Percentiles rank a stretch among this genome's conserved stretches.
Evolutionary conservation across 2,329 filamentous ascomycete species (phyloP).

Genomic region (Arachnomyces sp.): DNA sequence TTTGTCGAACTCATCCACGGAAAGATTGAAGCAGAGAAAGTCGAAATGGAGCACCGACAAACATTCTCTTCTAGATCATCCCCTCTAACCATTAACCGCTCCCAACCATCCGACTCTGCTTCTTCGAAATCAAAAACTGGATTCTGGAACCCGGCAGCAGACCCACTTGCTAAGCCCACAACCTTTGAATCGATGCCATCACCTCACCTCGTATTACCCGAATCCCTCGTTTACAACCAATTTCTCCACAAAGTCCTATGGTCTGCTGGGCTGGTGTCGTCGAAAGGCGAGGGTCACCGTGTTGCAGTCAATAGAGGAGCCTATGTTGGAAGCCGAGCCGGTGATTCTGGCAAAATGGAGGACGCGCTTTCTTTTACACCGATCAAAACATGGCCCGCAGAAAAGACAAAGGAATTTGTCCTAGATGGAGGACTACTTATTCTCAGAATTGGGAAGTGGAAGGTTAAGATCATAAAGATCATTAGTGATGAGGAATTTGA

Average conservation of each 20-base stretch:
- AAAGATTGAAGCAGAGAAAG: slow-evolving; percentile 52
- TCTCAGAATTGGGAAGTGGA: slow-evolving; percentile 53
- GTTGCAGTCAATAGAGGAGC: slow-evolving; percentile 44
- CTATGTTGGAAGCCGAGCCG: slow-evolving; percentile 40
- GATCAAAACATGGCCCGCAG: slow-evolving; percentile 36
- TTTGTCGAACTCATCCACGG: slow-evolving; percentile 77
- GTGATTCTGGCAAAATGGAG: slow-evolving; percentile 34
- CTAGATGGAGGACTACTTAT: slow-evolving; percentile 47
- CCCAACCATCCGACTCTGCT: too few species aligned
- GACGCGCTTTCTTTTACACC: slow-evolving; percentile 44
- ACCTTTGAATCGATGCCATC: slow-evolving; percentile 3
- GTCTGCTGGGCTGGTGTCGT: slow-evolving; percentile 44
- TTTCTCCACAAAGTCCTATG: slow-evolving; percentile 44
- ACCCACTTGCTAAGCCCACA: neutral
- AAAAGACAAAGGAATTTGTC: slow-evolving; percentile 42
- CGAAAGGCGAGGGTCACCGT: slow-evolving; percentile 46
- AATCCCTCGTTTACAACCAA: slow-evolving; percentile 42
- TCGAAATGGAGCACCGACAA: slow-evolving; percentile 50
- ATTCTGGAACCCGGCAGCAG: too few species aligned
- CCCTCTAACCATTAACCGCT: neutral
- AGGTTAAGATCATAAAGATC: slow-evolving; percentile 50
- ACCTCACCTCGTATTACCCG: slow-evolving; percentile 24
- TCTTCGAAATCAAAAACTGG: too few species aligned
- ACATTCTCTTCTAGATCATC: slow-evolving; percentile 30
- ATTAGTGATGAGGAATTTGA: slow-evolving; percentile 49